Conservation (phyloP, 2,329 filamentous ascomycete species). For the Diaporthe humulicola region DNA sequence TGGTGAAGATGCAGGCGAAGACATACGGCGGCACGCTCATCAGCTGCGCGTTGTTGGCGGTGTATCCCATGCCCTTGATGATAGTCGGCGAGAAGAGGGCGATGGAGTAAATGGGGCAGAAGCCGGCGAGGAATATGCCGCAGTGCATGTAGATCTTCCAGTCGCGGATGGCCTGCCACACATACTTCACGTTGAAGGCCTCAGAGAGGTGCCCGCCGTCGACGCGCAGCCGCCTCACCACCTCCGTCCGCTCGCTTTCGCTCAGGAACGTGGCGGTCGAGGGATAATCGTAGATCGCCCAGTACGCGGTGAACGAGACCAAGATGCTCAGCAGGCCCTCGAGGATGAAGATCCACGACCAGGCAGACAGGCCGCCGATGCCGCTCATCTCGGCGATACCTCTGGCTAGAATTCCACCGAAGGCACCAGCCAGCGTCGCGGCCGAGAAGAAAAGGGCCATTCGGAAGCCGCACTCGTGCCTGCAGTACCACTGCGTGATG, state of each 20-base stretch:
- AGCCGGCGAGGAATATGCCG: conserved; percentile 72
- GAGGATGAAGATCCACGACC: conserved; percentile 86
- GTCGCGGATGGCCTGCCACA: conserved; percentile 69
- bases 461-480: conserved; percentile 71
- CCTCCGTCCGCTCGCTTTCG: conserved; percentile 56
- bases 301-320: conserved; percentile 54
- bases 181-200: conserved; percentile 68
- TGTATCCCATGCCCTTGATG: conserved; percentile 65
- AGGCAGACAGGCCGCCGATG: conserved; percentile 66
- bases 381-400: conserved; percentile 71
- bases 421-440: conserved; percentile 72
- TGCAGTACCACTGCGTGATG: conserved; percentile 70
- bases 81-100: conserved; percentile 74
- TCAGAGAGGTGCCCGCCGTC: conserved; percentile 65
- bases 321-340: conserved; percentile 67
- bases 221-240: conserved; percentile 57
- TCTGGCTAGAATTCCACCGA: conserved; percentile 72
- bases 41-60: conserved; percentile 67
- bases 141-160: conserved; percentile 70
- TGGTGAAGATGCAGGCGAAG: conserved; percentile 66
- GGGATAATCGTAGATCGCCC: conserved; percentile 71
- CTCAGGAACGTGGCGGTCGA: conserved; percentile 63
- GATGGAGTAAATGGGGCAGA: conserved; percentile 71
- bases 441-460: conserved; percentile 72
- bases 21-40: conserved; percentile 74